Base-by-base conservation (phyloP, 164 flowering plant species). In the Stephania japonica region DNA sequence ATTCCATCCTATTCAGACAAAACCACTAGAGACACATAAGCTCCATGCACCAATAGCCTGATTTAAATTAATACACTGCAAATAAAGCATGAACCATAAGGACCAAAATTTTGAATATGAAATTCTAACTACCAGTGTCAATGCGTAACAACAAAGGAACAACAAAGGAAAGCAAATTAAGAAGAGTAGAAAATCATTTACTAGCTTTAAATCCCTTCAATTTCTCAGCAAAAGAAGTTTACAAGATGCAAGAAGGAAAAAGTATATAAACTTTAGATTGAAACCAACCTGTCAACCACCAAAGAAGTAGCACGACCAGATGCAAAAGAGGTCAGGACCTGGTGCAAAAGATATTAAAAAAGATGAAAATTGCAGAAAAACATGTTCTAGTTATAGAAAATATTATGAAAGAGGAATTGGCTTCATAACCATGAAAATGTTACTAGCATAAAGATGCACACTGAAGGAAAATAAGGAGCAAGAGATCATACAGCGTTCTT, bases 321-420 rank as follows among this genome's bases (percentile, higher is more conserved):
- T 65, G 99, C 99, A 86, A 95, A 95, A 73, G 98, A 89, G 68
- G 98, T 93, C 59, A 95, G 91, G 75, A 95, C 99, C 99, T 93
- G 83, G 72, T 19, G 18, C 53, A 7, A 59, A 62, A 26, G 70
- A 67, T 62, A 26, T 21, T 47, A 32, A 32, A 32, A 27, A 32
- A 9, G 10, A 70, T 61, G 32, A 62, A 32, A 67, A 18, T 23
- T 63, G 18, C 21, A 47, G 42, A 72, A n/a, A 19, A 70, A 16
- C 8, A 72, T 73, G 41, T 6, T 38, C 38, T 42, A 47, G 27
- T 41, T 59, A 42, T 13, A 64, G n/a, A 42, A 74, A 41, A 26
- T 50, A 62, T n/a, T 44, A 65, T 13, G 41, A 12, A 47, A 47
- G 2, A 47, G 16, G 11, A 59, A 59, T 59, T 59, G 19, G 64